These are phyloP conservation scores for Hanseniaspora guilliermondii DNA, from an alignment of 805 yeast species.

Conservation along the genomic window DNA sequence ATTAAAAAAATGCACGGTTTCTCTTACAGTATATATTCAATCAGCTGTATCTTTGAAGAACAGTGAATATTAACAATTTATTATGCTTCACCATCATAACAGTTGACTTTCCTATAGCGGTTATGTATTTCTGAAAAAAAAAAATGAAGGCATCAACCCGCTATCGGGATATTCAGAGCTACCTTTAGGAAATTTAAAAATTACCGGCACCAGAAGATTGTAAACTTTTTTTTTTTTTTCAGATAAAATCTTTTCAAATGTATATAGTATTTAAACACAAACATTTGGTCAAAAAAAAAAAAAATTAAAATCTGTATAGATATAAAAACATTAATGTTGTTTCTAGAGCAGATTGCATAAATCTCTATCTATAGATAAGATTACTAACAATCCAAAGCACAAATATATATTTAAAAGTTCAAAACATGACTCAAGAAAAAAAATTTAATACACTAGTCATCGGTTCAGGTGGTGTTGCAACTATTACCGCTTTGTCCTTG, in stretches of 20 bases:
- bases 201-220: no score
- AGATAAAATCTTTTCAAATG: not conserved
- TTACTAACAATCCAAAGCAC: not conserved
- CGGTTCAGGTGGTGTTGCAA: constrained; percentile 76
- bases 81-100: not conserved
- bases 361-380: not conserved
- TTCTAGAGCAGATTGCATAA: no score
- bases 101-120: not conserved
- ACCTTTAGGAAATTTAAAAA: not conserved
- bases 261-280: not conserved
- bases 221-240: not conserved
- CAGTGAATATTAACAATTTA: no score
- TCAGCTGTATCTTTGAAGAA: no score
- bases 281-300: not conserved
- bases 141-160: no score
- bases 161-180: not conserved
- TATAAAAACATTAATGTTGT: no score
- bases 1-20: no score
- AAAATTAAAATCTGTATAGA: no score
- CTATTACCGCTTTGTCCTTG: constrained; percentile 54
- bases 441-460: constrained; percentile 37
- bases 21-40: no score
- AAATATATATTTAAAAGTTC: not conserved
- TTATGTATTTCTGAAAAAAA: not conserved
- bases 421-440: not conserved